These are phyloP conservation scores for Colletotrichum nymphaeae DNA, from an alignment of 2,329 filamentous ascomycete genomes.

Conservation along the genomic window DNA sequence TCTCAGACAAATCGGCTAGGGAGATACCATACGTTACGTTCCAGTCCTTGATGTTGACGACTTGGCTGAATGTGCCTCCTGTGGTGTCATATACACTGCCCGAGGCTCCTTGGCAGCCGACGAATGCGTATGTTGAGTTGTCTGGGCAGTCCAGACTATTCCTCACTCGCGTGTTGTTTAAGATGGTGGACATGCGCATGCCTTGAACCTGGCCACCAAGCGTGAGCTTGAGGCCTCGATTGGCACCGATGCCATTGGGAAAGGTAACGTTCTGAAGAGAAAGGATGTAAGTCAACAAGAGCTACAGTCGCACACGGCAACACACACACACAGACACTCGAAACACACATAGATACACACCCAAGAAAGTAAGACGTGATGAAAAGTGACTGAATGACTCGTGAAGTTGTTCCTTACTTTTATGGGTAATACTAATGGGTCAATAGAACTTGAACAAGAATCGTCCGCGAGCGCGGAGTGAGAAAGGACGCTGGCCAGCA, in stretches of 20 bases:
- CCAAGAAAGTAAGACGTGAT: not conserved
- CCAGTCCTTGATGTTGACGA: slow-evolving; percentile 28
- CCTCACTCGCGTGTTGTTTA: slow-evolving; percentile 35
- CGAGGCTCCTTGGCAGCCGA: slow-evolving; percentile 33
- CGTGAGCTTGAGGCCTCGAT: slow-evolving; percentile 32
- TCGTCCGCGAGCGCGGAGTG: slow-evolving; percentile 20
- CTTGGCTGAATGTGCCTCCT: slow-evolving; percentile 20
- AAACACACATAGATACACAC: not conserved
- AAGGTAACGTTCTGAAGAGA: slow-evolving; percentile 31
- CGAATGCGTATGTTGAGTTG: slow-evolving; percentile 18
- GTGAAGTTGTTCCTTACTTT: slow-evolving; percentile 20
- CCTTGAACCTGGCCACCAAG: slow-evolving; percentile 34
- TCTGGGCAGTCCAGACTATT: slow-evolving; percentile 28
- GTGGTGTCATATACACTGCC: slow-evolving; percentile 34
- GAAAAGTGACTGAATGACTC: slow-evolving; percentile 21
- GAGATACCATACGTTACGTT: slow-evolving; percentile 25
- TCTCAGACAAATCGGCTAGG: too few relatives aligned
- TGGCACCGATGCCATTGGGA: slow-evolving; percentile 35
- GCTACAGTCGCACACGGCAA: not conserved
- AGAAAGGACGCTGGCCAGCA: slow-evolving; percentile 34
- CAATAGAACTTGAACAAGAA: slow-evolving; percentile 14
- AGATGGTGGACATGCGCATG: slow-evolving; percentile 33
- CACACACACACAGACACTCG: not conserved
- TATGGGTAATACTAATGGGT: slow-evolving; percentile 32
- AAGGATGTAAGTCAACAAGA: slow-evolving; percentile 12